Base-by-base conservation (phyloP, 1,284 basidiomycete genomes). In the Omphalotus olearius region DNA sequence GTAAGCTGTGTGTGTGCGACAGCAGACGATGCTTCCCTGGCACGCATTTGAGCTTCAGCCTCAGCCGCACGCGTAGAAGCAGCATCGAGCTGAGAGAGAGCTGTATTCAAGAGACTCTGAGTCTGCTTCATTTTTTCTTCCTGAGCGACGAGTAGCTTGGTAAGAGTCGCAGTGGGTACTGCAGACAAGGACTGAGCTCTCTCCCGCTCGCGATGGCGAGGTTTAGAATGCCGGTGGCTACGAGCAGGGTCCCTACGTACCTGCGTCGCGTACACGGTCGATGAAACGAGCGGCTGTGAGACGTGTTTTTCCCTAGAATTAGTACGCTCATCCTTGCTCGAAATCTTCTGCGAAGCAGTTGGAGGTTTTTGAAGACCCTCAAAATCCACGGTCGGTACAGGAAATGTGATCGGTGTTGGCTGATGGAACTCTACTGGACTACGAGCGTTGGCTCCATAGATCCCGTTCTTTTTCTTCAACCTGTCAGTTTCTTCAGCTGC, bases 11-110 rank as follows among this genome's bases (percentile, higher is more conserved):
- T 36, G 40, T 52, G 38, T 13, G 45, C 37, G 5, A 47, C 16
- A 9, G 47, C 25, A 18, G 51, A 28, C 2, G 28, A 25, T 6
- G 39, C 18, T 37, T 47, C 40, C 23, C 39, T 18, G 17, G 17
- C 30, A 13, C 25, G 38, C 6, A 47, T 17, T 20, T 52, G 45
- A 17, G 43, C 28, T 39, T 49, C 47, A 7, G 53, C 47, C 38
- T 46, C 23, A 3, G 42, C 16, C 25, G 47, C 51, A n/a, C 50
- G 47, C 30, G 51, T 17, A 10, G 54, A 48, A 17, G 45, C 44
- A 18, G 45, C 28, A 17, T 56, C 38, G 9, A 56, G 42, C 33
- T 50, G 45, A 13, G 45, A 38, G 7, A 56, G 47, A 30, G 54
- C 54, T 14, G 47, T 46, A 36, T 52, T 40, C 10, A 56, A 36